These are phyloP conservation scores for Oehlia diaphana DNA, from an alignment of 192 early-diverging fungal genomes.

Conservation along the genomic window DNA sequence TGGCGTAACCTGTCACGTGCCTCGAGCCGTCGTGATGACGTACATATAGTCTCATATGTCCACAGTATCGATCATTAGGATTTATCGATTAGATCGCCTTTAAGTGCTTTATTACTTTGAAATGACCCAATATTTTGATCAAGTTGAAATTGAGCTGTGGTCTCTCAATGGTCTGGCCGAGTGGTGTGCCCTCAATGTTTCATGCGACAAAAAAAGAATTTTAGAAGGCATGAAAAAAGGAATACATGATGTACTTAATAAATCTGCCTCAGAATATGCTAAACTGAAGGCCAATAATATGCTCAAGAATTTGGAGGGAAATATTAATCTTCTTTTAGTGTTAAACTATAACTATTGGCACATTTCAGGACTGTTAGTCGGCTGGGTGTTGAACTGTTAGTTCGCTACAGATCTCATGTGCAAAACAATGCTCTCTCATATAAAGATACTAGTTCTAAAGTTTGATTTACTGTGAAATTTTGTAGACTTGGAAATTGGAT, in stretches of 20 bases:
- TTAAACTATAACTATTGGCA: conserved; percentile 26
- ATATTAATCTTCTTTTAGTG: background rate
- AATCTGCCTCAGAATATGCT: background rate
- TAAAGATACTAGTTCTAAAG: conserved; percentile 23
- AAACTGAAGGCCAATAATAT: background rate
- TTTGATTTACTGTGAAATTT: conserved; percentile 24
- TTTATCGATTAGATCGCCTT: no score
- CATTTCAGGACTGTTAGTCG: conserved; percentile 28
- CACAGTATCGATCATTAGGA: no score
- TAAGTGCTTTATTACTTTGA: no score
- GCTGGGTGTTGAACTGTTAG: conserved; percentile 29
- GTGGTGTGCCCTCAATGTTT: no score
- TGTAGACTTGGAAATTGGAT: conserved; percentile 14
- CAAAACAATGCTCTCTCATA: background rate
- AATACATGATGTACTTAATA: background rate
- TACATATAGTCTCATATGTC: no score
- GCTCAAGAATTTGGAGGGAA: background rate
- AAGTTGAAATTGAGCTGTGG: no score
- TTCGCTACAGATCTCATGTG: conserved; percentile 17
- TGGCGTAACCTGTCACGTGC: no score
- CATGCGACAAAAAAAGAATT: no score
- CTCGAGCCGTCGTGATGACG: no score
- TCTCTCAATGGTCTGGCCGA: no score
- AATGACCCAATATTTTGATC: no score
- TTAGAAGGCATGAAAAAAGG: background rate